Conservation (phyloP, 257 asterid genomes). For the Rehmannia glutinosa region DNA sequence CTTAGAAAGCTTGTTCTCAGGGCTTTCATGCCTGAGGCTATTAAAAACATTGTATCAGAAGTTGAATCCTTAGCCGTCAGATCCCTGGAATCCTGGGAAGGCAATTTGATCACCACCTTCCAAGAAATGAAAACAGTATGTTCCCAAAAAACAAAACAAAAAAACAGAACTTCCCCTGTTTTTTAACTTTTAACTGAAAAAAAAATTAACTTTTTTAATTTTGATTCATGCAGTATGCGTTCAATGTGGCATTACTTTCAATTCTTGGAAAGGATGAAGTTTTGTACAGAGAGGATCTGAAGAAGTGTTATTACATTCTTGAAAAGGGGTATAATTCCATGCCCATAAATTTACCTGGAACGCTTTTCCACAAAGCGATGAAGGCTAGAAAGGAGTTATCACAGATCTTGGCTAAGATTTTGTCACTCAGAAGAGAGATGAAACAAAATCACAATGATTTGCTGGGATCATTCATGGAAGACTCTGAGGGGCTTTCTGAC, state of each 20-base stretch:
- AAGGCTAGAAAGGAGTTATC: slow-evolving; percentile 64
- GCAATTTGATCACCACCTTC: slow-evolving; percentile 54
- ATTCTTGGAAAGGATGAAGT: slow-evolving; percentile 65
- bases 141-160: neutral
- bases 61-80: slow-evolving; percentile 37
- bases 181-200: neutral
- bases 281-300: slow-evolving; percentile 62
- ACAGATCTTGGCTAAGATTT: slow-evolving; percentile 47
- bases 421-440: slow-evolving; percentile 37
- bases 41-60: slow-evolving; percentile 47
- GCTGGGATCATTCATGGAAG: slow-evolving; percentile 69
- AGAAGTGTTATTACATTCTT: slow-evolving; percentile 60
- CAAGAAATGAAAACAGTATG: slow-evolving; percentile 84
- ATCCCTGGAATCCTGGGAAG: slow-evolving; percentile 52
- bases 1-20: slow-evolving; percentile 65
- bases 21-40: slow-evolving; percentile 66
- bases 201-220: neutral
- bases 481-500: slow-evolving; percentile 52
- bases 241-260: slow-evolving; percentile 73
- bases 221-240: slow-evolving; percentile 56
- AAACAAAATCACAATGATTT: slow-evolving; percentile 42
- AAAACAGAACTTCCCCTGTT: slow-evolving; percentile 35
- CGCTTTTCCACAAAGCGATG: slow-evolving; percentile 72
- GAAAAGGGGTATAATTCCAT: slow-evolving; percentile 77
- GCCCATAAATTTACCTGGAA: slow-evolving; percentile 68